Evolutionary conservation across 2,329 filamentous ascomycete genomes (phyloP).

Genomic region (Fusarium chlamydosporum): DNA sequence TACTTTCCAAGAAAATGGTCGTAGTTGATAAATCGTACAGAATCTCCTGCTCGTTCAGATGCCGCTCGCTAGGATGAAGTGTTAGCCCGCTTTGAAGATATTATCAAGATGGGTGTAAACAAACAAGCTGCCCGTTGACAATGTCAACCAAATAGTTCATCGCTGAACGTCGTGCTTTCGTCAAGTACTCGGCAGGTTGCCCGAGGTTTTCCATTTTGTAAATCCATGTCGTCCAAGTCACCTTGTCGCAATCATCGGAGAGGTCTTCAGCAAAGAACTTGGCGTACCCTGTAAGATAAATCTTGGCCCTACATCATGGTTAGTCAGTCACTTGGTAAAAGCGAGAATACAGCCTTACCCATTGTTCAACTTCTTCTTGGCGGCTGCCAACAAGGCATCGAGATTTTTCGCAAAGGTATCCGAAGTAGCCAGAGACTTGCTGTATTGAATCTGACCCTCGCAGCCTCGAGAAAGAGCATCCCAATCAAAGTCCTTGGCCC

Average conservation of each 20-base stretch:
- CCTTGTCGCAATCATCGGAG: background rate
- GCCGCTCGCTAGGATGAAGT: background rate
- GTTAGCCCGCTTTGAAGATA: background rate
- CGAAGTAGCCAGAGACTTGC: background rate
- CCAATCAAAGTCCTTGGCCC: conserved; percentile 3
- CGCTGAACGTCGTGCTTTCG: background rate
- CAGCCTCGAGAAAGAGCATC: conserved; percentile 7
- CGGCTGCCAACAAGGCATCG: background rate
- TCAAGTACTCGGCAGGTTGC: conserved; percentile 2
- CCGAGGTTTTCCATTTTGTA: background rate
- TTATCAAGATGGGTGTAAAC: background rate
- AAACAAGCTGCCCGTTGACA: conserved; percentile 1
- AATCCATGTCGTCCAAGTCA: conserved; percentile 14
- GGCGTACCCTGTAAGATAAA: conserved; percentile 9
- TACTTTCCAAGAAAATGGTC: conserved; percentile 4
- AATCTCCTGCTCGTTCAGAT: conserved; percentile 7
- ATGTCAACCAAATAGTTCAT: conserved; percentile 1
- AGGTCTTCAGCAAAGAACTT: background rate
- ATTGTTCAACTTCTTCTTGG: background rate
- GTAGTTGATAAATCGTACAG: conserved; percentile 7
- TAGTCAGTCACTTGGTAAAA: background rate
- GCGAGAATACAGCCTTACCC: background rate
- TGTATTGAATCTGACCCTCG: background rate
- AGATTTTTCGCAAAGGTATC: background rate
- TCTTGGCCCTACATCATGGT: background rate